phyloP scores from a whole-genome alignment of 768 basidiomycete species.

The Termitomyces sp. region DNA sequence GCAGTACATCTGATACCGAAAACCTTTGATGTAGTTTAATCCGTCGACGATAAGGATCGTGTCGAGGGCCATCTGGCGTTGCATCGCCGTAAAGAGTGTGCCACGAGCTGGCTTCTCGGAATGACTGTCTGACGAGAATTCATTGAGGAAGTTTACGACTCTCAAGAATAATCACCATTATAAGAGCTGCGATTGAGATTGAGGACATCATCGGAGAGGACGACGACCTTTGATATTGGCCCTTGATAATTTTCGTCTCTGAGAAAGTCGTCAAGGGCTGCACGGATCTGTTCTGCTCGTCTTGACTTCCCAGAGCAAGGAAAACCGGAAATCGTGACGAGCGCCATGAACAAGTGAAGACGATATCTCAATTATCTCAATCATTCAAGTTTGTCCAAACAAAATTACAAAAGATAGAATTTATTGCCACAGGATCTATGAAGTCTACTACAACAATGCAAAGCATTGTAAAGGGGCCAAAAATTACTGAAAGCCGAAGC shows the following conservation, averaged over 20 bases:
- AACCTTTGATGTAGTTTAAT: conserved; percentile 97
- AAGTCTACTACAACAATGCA: conserved; percentile 13
- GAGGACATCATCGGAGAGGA: conserved; percentile 74
- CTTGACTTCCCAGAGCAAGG: conserved; percentile 83
- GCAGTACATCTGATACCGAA: conserved; percentile 97
- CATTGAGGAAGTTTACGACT: background rate
- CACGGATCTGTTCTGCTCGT: conserved; percentile 60
- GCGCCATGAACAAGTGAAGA: conserved; percentile 58
- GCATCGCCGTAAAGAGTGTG: conserved; percentile 76
- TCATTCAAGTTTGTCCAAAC: too few relatives aligned
- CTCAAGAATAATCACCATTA: conserved; percentile 46
- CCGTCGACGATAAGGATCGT: conserved; percentile 87
- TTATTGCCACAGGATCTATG: background rate
- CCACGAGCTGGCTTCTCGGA: conserved; percentile 88
- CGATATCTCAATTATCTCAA: too few relatives aligned
- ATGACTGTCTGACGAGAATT: conserved; percentile 47
- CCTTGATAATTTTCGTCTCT: conserved; percentile 45
- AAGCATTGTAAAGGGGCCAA: conserved; percentile 42
- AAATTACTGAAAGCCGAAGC: conserved; percentile 91
- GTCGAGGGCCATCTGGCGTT: conserved; percentile 62
- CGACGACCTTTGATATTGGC: conserved; percentile 33
- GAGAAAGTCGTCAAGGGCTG: conserved; percentile 49
- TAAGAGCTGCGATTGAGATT: conserved; percentile 62
- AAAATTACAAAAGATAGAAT: background rate
- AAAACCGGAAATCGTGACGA: conserved; percentile 84